Evolutionary conservation across 2,329 filamentous ascomycete species (phyloP).

Genomic region (Beauveria sp.): DNA sequence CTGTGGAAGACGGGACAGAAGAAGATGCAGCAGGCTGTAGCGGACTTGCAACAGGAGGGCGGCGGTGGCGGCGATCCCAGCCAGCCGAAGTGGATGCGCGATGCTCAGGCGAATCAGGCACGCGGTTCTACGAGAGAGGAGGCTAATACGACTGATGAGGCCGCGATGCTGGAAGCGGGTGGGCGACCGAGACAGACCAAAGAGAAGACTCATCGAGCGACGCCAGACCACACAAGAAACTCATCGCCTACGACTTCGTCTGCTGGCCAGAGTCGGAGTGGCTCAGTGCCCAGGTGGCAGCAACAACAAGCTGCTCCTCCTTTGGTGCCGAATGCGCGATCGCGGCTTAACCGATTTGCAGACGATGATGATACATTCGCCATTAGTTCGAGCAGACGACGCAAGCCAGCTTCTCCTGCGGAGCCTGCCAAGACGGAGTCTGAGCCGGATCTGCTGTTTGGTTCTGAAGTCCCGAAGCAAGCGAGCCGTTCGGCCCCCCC

Average conservation of each 20-base stretch:
- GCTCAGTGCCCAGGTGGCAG: slow-evolving; percentile 52
- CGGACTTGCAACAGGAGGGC: slow-evolving; percentile 64
- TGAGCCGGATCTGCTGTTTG: slow-evolving; percentile 59
- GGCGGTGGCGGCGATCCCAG: slow-evolving; percentile 57
- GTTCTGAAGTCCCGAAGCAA: slow-evolving; percentile 29
- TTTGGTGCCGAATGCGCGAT: slow-evolving; percentile 26
- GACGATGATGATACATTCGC: slow-evolving; percentile 75
- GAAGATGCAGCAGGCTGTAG: slow-evolving; percentile 83
- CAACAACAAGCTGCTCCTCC: slow-evolving; percentile 36
- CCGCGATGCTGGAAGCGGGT: slow-evolving; percentile 68
- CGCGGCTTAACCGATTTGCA: slow-evolving; percentile 62
- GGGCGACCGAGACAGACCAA: slow-evolving; percentile 41
- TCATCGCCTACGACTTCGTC: slow-evolving; percentile 42
- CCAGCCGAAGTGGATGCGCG: slow-evolving; percentile 94
- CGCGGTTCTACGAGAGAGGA: slow-evolving; percentile 4
- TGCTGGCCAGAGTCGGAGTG: slow-evolving; percentile 35
- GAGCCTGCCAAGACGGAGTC: slow-evolving; percentile 30
- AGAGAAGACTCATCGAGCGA: slow-evolving; percentile 16
- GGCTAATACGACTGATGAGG: slow-evolving; percentile 57
- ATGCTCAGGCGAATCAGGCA: slow-evolving; percentile 43
- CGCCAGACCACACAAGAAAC: slow-evolving; percentile 34
- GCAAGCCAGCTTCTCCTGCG: slow-evolving; percentile 49
- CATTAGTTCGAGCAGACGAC: slow-evolving; percentile 76
- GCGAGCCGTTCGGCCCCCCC: slow-evolving; percentile 21
- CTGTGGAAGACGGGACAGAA: slow-evolving; percentile 94